Percentiles rank a stretch among this genome's conserved stretches.
phyloP scores from a whole-genome alignment of 768 basidiomycete genomes.

The Fomitopsis serialis region DNA sequence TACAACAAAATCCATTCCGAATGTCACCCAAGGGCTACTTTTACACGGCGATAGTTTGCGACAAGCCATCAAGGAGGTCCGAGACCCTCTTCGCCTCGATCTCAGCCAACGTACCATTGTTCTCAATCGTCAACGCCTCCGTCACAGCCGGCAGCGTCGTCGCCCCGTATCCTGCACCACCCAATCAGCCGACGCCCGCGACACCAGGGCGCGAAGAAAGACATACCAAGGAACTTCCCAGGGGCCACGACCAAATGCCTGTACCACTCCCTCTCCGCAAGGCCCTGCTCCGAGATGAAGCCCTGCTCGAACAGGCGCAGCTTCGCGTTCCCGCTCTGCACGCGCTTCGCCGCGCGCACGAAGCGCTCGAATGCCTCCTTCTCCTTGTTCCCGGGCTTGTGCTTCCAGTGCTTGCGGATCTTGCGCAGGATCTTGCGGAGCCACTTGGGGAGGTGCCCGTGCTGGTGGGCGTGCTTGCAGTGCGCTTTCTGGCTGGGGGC shows the following conservation, averaged over 20 bases:
- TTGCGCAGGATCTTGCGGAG: constrained; percentile 9
- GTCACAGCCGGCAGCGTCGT: constrained; percentile 79
- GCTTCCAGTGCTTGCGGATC: constrained; percentile 6
- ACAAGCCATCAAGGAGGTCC: constrained; percentile 40
- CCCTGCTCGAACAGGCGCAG: constrained; percentile 71
- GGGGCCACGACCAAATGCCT: constrained; percentile 82
- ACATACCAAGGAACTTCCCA: constrained; percentile 71
- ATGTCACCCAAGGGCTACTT: no score
- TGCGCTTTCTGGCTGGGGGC: neutral
- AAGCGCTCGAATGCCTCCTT: constrained; percentile 30
- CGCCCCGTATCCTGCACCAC: constrained; percentile 65
- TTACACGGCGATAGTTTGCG: constrained; percentile 14
- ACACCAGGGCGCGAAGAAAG: constrained; percentile 14
- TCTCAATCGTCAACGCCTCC: constrained; percentile 69
- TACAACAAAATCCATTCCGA: neutral
- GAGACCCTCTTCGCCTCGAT: constrained; percentile 56
- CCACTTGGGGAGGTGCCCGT: constrained; percentile 9
- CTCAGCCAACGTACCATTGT: constrained; percentile 53
- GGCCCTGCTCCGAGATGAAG: constrained; percentile 73
- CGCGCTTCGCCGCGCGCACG: constrained; percentile 52
- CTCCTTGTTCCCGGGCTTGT: neutral
- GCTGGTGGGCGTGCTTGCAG: neutral
- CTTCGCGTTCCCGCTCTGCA: constrained; percentile 57
- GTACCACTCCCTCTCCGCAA: constrained; percentile 82
- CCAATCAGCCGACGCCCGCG: neutral